Percentiles rank a stretch among this genome's conserved stretches.
Conservation (phyloP, 805 yeast genomes). For the Millerozyma acaciae region DNA sequence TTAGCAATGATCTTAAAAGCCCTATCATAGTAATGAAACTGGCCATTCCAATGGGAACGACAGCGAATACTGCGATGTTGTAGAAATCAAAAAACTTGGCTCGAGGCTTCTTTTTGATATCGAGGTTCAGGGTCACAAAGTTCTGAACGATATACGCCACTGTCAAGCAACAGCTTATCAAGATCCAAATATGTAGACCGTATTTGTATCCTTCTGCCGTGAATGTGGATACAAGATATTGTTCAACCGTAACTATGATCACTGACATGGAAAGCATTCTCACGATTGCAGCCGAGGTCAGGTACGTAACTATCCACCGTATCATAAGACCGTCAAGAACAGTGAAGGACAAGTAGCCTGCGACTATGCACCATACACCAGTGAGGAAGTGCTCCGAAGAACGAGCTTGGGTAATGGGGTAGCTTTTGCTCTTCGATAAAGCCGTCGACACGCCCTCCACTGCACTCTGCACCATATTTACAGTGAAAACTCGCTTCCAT, state of each 20-base stretch:
- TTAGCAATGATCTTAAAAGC: constrained; percentile 67
- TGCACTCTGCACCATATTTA: constrained; percentile 5
- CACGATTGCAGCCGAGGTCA: constrained; percentile 81
- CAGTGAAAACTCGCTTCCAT: constrained; percentile 31
- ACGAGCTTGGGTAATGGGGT: constrained; percentile 51
- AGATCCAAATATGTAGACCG: constrained; percentile 85
- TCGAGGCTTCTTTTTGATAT: constrained; percentile 41
- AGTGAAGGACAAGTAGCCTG: constrained; percentile 78
- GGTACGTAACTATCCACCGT: constrained; percentile 90
- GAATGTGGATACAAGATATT: constrained; percentile 60
- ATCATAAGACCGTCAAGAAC: constrained; percentile 87
- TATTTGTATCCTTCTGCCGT: constrained; percentile 65
- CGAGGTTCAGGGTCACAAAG: constrained; percentile 76
- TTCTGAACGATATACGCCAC: constrained; percentile 78
- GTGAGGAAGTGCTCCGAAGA: constrained; percentile 77
- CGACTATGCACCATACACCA: constrained; percentile 89
- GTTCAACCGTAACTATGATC: constrained; percentile 65
- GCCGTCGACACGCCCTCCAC: constrained; percentile 8
- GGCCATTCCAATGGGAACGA: constrained; percentile 95
- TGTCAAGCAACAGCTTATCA: constrained; percentile 82
- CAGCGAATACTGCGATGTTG: constrained; percentile 91
- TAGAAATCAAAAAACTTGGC: constrained; percentile 79
- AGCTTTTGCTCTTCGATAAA: not conserved
- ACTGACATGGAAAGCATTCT: constrained; percentile 82
- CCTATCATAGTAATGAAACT: constrained; percentile 91